Evolutionary conservation across 2,329 filamentous ascomycete species (phyloP), one percentile per base, ranked within the genome.

Genomic region (Aspergillus persii): DNA sequence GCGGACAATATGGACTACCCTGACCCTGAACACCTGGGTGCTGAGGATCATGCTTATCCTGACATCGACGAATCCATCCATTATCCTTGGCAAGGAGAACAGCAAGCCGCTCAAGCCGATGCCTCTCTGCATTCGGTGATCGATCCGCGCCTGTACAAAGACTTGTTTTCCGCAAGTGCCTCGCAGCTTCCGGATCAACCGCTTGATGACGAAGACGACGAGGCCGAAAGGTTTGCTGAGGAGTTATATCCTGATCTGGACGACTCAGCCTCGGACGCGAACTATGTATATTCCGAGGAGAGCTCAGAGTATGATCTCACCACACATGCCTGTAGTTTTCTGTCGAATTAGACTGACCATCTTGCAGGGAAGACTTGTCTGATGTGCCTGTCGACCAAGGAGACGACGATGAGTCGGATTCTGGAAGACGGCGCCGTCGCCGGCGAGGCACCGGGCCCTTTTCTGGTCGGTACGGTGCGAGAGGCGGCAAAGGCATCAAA

Each of bases 401-500:
- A 8, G 69, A 68, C n/a, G 65, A 65, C 11, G 62, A 66, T 53
- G 67, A 71, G 39, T 62, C 57, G 8, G 64, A 61, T 53, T 61
- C 61, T 12, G 60, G 64, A 48, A 67, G 71, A 36, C 67, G 68
- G 26, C 70, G 71, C 5, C 71, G 69, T 27, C 71, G 73, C 27
- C 67, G 73, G 26, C 67, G 69, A 58, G 64, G 69, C 29, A 69
- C 65, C 18, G 73, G 74, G 2, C 69, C 65, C 8, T 76, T 75
- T 49, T 74, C 72, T 12, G 71, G 73, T 47, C 73, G 73, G 18
- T 75, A 65, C 57, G 74, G 74, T 48, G 74, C 74, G 8, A 71
- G 78, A 46, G 77, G 77, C 62, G 71, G 71, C n/a, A 79, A 77
- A 63, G 79, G 79, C 26, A 70, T 78, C 66, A 80, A 75, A 62